Evolutionary conservation across 352 stramenopile genomes (phyloP), one percentile per base, ranked within the genome.

Genomic region (Pythium oligandrum): DNA sequence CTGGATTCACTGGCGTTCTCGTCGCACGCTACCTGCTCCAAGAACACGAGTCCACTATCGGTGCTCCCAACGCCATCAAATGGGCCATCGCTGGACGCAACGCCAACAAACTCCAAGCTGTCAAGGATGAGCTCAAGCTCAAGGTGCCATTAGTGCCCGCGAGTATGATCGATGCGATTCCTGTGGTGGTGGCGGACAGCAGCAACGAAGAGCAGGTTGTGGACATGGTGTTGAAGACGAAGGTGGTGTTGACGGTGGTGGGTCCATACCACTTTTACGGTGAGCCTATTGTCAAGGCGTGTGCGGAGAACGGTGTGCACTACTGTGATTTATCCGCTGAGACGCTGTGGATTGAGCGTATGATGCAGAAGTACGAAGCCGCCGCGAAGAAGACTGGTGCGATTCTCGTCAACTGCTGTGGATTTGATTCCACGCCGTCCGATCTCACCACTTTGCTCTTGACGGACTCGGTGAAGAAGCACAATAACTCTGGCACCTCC

Each of bases 311-410:
- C 57, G 88, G 88, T 37, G 88, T 88, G n/a, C 70, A 96, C 66
- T 96, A 96, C 72, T 85, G 70, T 42, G 89, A 98, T 56, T 80
- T 96, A 34, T 93, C 88, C 4, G 89, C 83, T n/a, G 91, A 97
- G 70, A 69, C 82, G 44, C 36, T 70, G 30, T 97, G 88, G 88
- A 76, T 79, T 4, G 63, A 76, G 35, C 45, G 66, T 17, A 96
- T 96, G 73, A 83, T 78, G 35, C 40, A 54, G 26, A 64, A 74
- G 51, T 93, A 78, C 44, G 63, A 86, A 36, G 52, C 48, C 3
- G 64, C 60, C 0, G 86, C 90, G 10, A 55, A 66, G 35, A 40
- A 76, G 48, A 86, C 73, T 3, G 86, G 86, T 35, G 86, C 84
- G 3, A 74, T 74, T n/a, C 75, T 97, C 10, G 70, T 97, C 7